Percentiles rank a stretch among this genome's conserved stretches.
phyloP scores from a whole-genome alignment of 2,329 filamentous ascomycete species.

The Didymella glomerata region DNA sequence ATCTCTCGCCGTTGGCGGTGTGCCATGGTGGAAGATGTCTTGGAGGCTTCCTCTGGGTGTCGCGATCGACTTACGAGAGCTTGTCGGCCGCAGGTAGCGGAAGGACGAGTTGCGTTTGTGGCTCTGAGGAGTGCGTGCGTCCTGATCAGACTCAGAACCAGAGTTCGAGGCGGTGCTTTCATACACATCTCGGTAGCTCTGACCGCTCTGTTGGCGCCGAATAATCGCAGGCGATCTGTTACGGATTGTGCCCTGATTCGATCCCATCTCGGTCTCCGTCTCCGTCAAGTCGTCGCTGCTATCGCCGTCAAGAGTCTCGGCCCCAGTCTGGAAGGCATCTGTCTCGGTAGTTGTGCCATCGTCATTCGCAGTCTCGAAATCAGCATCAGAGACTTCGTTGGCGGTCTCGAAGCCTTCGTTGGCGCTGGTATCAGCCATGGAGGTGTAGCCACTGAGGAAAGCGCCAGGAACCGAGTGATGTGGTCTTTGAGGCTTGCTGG shows the following conservation, averaged over 20 bases:
- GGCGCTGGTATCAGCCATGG: slow-evolving; percentile 51
- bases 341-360: slow-evolving; percentile 77
- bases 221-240: slow-evolving; percentile 54
- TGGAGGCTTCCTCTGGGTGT: slow-evolving; percentile 60
- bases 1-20: slow-evolving; percentile 65
- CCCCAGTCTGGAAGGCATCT: slow-evolving; percentile 94
- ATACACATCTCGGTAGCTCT: slow-evolving; percentile 72
- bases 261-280: slow-evolving; percentile 81
- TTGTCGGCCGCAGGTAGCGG: slow-evolving; percentile 74
- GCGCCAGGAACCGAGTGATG: slow-evolving; percentile 42
- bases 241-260: slow-evolving; percentile 32
- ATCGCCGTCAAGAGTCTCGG: slow-evolving; percentile 73
- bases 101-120: slow-evolving; percentile 72
- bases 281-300: slow-evolving; percentile 85
- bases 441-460: slow-evolving; percentile 45
- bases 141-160: slow-evolving; percentile 72
- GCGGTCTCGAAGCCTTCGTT: slow-evolving; percentile 82
- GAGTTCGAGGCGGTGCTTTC: slow-evolving; percentile 91
- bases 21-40: slow-evolving; percentile 66
- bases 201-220: slow-evolving; percentile 56
- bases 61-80: slow-evolving; percentile 62
- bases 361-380: slow-evolving; percentile 80
- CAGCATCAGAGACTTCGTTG: slow-evolving; percentile 72
- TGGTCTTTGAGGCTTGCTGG: slow-evolving; percentile 55
- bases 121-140: slow-evolving; percentile 68